A percentile compares a stretch with the other conserved stretches of the same genome.
Conservation (phyloP, 139 green algal genomes). For the Dunaliella sp. region DNA sequence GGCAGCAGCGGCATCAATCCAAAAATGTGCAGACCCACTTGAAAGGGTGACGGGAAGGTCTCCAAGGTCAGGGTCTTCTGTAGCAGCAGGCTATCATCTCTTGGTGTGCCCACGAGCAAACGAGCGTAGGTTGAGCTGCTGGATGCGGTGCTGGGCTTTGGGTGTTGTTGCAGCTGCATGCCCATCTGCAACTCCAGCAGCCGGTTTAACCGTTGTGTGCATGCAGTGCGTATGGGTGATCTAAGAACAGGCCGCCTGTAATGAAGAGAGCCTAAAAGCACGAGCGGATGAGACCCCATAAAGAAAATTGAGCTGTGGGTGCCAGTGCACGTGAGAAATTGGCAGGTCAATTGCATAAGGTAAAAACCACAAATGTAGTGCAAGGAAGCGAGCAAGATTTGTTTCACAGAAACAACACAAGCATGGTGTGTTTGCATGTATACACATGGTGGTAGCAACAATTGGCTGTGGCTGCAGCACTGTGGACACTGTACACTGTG, state of each 20-base stretch:
- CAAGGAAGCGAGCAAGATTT: neutral
- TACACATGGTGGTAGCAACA: no score
- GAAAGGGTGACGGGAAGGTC: constrained; percentile 57
- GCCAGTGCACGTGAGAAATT: neutral
- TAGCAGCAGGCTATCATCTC: constrained; percentile 67
- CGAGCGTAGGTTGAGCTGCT: constrained; percentile 16
- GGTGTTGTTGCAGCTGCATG: neutral
- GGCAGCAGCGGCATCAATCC: no score
- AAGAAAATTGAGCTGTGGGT: neutral
- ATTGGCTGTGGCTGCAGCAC: no score
- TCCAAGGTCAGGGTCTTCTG: constrained; percentile 51
- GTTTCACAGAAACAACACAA: neutral
- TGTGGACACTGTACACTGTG: no score
- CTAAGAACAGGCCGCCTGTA: neutral
- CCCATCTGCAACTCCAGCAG: neutral
- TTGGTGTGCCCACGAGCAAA: constrained; percentile 63
- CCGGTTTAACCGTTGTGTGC: neutral
- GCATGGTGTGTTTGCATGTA: neutral
- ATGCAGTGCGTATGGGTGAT: neutral
- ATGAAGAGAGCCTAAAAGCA: neutral
- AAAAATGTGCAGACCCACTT: no score
- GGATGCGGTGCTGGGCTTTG: neutral
- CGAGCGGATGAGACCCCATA: neutral
- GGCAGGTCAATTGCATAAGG: neutral
- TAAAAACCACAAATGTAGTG: neutral